A percentile compares a stretch with the other conserved stretches of the same genome.
phyloP scores from a whole-genome alignment of 495 filamentous ascomycete species.

The Neurospora sp. region DNA sequence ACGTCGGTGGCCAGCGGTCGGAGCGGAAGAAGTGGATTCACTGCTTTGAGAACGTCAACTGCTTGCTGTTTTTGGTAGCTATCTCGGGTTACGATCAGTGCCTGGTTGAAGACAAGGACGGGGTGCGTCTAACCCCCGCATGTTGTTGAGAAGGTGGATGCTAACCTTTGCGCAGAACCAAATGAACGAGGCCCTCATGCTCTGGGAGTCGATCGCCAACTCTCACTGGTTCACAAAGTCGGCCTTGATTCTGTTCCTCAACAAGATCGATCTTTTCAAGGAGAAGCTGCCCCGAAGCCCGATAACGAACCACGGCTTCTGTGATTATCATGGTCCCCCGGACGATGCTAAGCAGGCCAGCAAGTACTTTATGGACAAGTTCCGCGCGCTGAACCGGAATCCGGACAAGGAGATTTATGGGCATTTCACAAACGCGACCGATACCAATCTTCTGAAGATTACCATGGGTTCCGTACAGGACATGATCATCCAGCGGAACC shows the following conservation, averaged over 20 bases:
- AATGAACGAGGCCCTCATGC: constrained; percentile 99
- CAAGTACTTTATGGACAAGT: constrained; percentile 85
- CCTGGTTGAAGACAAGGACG: constrained; percentile 93
- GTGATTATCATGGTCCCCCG: constrained; percentile 61
- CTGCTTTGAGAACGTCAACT: constrained; percentile 95
- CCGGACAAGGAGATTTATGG: constrained; percentile 85
- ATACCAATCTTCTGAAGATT: constrained; percentile 90
- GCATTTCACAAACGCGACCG: constrained; percentile 89
- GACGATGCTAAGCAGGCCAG: constrained; percentile 51
- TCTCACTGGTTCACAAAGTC: constrained; percentile 96
- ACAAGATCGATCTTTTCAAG: constrained; percentile 98
- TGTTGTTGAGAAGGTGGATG: background rate
- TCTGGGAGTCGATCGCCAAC: constrained; percentile 96
- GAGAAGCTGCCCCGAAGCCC: constrained; percentile 73
- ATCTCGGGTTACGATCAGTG: constrained; percentile 97
- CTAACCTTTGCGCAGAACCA: constrained; percentile 65
- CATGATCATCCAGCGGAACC: constrained; percentile 98
- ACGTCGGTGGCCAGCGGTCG: constrained; percentile 92
- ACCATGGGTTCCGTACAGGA: constrained; percentile 97
- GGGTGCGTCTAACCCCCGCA: constrained; percentile 47
- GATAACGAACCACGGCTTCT: constrained; percentile 79
- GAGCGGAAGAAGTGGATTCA: constrained; percentile 99
- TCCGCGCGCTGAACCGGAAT: constrained; percentile 75
- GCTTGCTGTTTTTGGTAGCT: constrained; percentile 87
- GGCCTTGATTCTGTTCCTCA: constrained; percentile 93